A percentile compares a stretch with the other conserved stretches of the same genome.
These are phyloP conservation scores for Phytophthora hibernalis DNA, from an alignment of 352 stramenopile genomes.

Conservation along the genomic window DNA sequence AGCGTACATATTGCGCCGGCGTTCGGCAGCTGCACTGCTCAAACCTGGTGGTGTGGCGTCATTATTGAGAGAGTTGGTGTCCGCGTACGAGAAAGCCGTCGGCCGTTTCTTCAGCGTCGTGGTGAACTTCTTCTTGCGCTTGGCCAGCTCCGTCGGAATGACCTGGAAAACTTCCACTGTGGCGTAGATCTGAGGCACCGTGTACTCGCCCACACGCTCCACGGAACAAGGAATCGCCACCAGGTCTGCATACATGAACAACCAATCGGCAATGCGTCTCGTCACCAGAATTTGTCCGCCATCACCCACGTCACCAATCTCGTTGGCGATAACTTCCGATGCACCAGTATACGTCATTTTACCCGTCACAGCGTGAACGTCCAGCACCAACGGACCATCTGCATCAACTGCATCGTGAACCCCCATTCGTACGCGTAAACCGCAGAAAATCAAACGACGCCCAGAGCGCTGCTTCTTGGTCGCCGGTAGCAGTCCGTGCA, in stretches of 20 bases:
- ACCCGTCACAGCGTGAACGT: conserved; percentile 57
- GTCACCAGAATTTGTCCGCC: conserved; percentile 68
- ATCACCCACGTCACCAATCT: conserved; percentile 59
- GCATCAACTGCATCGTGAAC: conserved; percentile 55
- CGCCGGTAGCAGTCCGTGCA: conserved; percentile 46
- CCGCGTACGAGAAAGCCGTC: conserved; percentile 5
- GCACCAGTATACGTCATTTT: conserved; percentile 69
- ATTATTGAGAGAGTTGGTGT: conserved; percentile 8
- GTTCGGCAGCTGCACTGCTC: conserved; percentile 30
- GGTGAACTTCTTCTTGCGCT: conserved; percentile 50
- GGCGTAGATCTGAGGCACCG: conserved; percentile 45
- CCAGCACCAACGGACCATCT: conserved; percentile 45
- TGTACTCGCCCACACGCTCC: conserved; percentile 50
- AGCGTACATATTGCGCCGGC: conserved; percentile 39
- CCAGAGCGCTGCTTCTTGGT: conserved; percentile 47
- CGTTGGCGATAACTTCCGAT: conserved; percentile 58
- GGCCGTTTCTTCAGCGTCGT: conserved; percentile 41
- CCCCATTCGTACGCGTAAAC: conserved; percentile 66
- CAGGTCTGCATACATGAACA: conserved; percentile 50
- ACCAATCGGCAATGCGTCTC: conserved; percentile 52
- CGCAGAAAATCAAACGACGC: conserved; percentile 50
- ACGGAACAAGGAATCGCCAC: conserved; percentile 42
- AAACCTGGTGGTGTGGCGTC: conserved; percentile 24
- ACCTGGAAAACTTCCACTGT: conserved; percentile 55
- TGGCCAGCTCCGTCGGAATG: conserved; percentile 33